Conservation (phyloP, 306 rosid genomes). For the Gynostemma pentaphyllum region DNA sequence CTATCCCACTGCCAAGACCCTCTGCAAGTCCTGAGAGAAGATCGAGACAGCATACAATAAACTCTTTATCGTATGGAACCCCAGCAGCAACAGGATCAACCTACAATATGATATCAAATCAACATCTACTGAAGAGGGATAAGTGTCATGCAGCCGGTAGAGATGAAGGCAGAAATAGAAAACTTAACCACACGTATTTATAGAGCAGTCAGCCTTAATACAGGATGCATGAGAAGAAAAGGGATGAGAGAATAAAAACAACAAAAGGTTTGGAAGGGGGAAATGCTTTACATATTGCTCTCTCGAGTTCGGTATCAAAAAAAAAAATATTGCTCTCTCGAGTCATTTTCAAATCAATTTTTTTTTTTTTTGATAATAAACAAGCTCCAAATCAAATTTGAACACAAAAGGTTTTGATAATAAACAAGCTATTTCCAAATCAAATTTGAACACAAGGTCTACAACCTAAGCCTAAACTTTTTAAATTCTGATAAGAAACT, state of each 20-base stretch:
- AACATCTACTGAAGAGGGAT: slow-evolving; percentile 2
- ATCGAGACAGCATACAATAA: slow-evolving; percentile 91
- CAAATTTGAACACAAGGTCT: neutral
- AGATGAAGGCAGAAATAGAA: neutral
- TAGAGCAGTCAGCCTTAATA: neutral
- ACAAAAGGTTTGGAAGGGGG: neutral
- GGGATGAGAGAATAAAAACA: neutral
- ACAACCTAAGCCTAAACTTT: neutral
- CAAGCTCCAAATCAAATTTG: no score
- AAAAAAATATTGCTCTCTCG: no score
- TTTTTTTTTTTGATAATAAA: no score
- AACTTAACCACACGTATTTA: neutral
- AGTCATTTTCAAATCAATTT: no score
- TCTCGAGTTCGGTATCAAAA: no score
- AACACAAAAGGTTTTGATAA: no score
- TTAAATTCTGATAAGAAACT: no score
- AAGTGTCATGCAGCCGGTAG: neutral
- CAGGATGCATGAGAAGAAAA: neutral
- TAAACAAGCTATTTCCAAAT: neutral
- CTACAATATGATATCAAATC: slow-evolving; percentile 42
- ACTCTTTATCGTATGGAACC: slow-evolving; percentile 85
- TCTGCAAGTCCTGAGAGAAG: slow-evolving; percentile 95
- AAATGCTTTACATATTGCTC: slow-evolving; percentile 1
- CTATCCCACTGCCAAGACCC: slow-evolving; percentile 98
- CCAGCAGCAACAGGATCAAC: slow-evolving; percentile 69